Conservation (phyloP, 2,329 filamentous ascomycete species). For the Neofusicoccum sp. region DNA sequence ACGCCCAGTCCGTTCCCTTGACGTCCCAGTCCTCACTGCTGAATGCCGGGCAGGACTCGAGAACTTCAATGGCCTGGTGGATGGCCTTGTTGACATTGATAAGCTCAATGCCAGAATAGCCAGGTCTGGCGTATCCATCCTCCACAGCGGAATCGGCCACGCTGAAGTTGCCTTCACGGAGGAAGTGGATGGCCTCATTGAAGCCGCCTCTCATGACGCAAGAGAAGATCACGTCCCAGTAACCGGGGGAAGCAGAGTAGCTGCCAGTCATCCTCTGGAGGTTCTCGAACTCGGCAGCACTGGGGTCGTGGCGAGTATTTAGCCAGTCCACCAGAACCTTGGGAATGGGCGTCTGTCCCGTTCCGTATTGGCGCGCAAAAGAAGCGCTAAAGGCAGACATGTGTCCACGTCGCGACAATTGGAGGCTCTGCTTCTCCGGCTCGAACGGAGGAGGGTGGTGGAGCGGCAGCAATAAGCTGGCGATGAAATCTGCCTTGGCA, state of each 20-base stretch:
- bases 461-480: constrained; percentile 72
- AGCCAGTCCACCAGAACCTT: constrained; percentile 83
- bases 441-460: constrained; percentile 63
- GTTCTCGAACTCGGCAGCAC: constrained; percentile 63
- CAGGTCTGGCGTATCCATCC: constrained; percentile 61
- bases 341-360: constrained; percentile 57
- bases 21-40: constrained; percentile 75
- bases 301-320: constrained; percentile 69
- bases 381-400: constrained; percentile 28
- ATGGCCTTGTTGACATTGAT: constrained; percentile 73
- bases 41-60: constrained; percentile 71
- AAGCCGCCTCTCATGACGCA: constrained; percentile 75
- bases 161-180: constrained; percentile 76
- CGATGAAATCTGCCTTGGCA: constrained; percentile 76
- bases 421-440: constrained; percentile 23
- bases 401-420: constrained; percentile 26
- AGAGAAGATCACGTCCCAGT: constrained; percentile 82
- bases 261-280: constrained; percentile 66
- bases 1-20: constrained; percentile 74
- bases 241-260: constrained; percentile 72
- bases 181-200: constrained; percentile 61
- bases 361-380: constrained; percentile 18
- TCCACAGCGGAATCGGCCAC: constrained; percentile 65
- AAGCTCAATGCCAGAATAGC: constrained; percentile 74
- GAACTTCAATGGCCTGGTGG: constrained; percentile 64